These are phyloP conservation scores for Moniliella sp. DNA, from an alignment of 1,284 basidiomycete species.

Conservation along the genomic window DNA sequence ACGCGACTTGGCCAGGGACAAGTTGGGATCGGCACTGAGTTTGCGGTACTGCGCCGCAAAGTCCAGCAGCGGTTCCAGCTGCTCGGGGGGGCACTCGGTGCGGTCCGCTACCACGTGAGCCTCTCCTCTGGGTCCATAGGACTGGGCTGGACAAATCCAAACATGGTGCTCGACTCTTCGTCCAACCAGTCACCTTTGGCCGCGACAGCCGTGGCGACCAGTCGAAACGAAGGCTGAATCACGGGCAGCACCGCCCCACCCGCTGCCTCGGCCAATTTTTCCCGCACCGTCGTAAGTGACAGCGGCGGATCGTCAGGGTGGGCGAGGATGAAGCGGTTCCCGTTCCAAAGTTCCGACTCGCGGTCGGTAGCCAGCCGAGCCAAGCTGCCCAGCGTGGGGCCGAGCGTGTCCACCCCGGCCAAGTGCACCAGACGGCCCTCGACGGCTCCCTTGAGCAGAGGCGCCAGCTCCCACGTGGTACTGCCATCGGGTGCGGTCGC, in stretches of 20 bases:
- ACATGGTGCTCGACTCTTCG: conserved; percentile 30
- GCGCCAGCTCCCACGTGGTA: conserved; percentile 28
- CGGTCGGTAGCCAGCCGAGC: conserved; percentile 25
- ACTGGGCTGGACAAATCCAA: conserved; percentile 24
- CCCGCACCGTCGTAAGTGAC: neutral
- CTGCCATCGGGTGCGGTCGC: conserved; percentile 22
- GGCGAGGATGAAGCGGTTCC: conserved; percentile 10
- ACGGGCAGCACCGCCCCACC: conserved; percentile 6
- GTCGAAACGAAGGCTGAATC: conserved; percentile 20
- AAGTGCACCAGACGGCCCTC: conserved; percentile 33
- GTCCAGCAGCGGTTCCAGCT: conserved; percentile 14
- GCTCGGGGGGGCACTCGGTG: conserved; percentile 3
- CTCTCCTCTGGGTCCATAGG: conserved; percentile 33
- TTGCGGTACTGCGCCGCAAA: conserved; percentile 29
- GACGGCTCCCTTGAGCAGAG: conserved; percentile 25
- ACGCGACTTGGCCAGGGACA: conserved; percentile 27
- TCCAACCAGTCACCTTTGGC: conserved; percentile 28
- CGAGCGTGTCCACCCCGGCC: conserved; percentile 34
- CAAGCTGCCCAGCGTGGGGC: conserved; percentile 27
- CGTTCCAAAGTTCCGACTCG: conserved; percentile 28
- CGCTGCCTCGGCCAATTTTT: neutral
- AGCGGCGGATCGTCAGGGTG: no score
- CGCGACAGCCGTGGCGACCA: conserved; percentile 29
- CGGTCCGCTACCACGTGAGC: conserved; percentile 12
- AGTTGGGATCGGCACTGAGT: conserved; percentile 16